Evolutionary conservation across 2,329 filamentous ascomycete species (phyloP), one percentile per base, ranked within the genome.

Genomic region (Cadophora gregata): DNA sequence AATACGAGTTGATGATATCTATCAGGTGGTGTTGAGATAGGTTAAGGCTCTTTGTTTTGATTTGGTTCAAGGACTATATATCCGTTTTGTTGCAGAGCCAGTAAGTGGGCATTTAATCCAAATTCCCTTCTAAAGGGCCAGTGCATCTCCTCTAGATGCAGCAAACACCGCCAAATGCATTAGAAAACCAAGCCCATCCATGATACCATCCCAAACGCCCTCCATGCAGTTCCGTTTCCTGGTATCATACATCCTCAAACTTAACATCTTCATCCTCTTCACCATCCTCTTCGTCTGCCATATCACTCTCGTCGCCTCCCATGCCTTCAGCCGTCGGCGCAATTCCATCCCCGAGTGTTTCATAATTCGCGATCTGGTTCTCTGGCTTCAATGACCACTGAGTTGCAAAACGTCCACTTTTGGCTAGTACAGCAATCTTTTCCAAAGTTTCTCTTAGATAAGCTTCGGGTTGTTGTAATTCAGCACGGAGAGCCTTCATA

Each of bases 371-470:
- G 64, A 84, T 81, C 73, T 79, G 86, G 68, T 91, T 90, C 76
- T 93, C 90, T 2, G 86, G 83, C 77, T 90, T 93, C 65, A 97
- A 81, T 72, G 90, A 90, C 89, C 93, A 98, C 72, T 90, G 90
- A 77, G 93, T 95, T 61, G 92, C 90, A 77, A 96, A 97, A 3
- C 88, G 86, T 29, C 95, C 95, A 56, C 88, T 90, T 78, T 93
- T 92, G 77, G 96, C 90, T 68, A 97, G 81, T 24, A 91, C 87
- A 0, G 93, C 95, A 67, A 98, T 87, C 75, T 93, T 89, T 69
- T 94, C 91, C 72, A 99, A 81, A 0, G 90, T 90, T 77, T 96
- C 88, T 63, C 95, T 93, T 69, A 99, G 86, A 78, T 94, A 98
- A n/a, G 91, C 89, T 77, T 98, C 96, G 1, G 96, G 96, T 80